Evolutionary conservation across 352 stramenopile species (phyloP).

Genomic region (Phytophthora pistaciae): DNA sequence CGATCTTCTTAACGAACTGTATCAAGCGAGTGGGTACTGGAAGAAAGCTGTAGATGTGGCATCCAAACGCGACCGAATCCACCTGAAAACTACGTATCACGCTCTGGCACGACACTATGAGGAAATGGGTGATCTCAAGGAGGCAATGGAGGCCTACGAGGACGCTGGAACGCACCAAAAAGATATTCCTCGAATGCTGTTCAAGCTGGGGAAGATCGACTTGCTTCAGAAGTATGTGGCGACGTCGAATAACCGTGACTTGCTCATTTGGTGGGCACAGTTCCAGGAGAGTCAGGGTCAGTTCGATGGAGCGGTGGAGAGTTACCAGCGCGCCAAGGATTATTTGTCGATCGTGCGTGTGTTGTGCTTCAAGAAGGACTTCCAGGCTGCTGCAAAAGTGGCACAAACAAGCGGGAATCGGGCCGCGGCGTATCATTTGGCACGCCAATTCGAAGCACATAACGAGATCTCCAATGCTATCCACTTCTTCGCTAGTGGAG

Average conservation of each 20-base stretch:
- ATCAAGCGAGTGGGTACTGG: conserved; percentile 93
- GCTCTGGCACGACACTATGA: conserved; percentile 92
- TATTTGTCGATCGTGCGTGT: conserved; percentile 93
- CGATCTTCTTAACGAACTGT: conserved; percentile 94
- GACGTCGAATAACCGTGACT: conserved; percentile 84
- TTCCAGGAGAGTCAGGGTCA: conserved; percentile 93
- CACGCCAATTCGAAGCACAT: conserved; percentile 85
- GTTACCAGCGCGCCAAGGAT: conserved; percentile 90
- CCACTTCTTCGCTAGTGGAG: conserved; percentile 90
- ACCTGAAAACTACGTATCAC: conserved; percentile 93
- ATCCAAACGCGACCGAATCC: conserved; percentile 90
- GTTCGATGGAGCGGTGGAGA: conserved; percentile 88
- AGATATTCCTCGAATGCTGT: conserved; percentile 95
- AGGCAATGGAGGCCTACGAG: conserved; percentile 94
- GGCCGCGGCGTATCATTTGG: conserved; percentile 87
- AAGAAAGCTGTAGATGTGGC: conserved; percentile 92
- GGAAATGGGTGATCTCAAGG: conserved; percentile 84
- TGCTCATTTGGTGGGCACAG: conserved; percentile 95
- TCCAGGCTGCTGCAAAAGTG: conserved; percentile 85
- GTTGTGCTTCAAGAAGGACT: conserved; percentile 92
- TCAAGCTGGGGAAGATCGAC: conserved; percentile 88
- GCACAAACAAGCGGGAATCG: conserved; percentile 82
- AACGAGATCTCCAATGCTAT: conserved; percentile 91
- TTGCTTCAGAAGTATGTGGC: conserved; percentile 93
- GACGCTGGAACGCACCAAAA: conserved; percentile 88